Evolutionary conservation across 2,329 filamentous ascomycete genomes (phyloP).

Genomic region (Furcasterigmium furcatum): DNA sequence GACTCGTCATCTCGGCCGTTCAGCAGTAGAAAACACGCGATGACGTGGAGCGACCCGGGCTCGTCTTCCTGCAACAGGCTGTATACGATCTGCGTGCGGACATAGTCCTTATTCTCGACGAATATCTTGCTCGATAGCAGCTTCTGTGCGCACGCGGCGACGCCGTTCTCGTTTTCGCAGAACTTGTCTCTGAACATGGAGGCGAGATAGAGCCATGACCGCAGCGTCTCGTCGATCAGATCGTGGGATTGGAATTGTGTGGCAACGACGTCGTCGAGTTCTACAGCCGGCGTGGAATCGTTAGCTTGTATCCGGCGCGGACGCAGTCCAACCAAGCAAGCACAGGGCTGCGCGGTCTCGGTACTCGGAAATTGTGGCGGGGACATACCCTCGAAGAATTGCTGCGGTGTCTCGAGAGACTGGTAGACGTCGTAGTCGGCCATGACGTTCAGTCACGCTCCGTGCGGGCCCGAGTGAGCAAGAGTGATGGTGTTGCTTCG

Average conservation of each 20-base stretch:
- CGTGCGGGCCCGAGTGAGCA: no score
- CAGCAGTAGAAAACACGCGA: conserved; percentile 79
- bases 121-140: conserved; percentile 77
- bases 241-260: conserved; percentile 49
- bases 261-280: conserved; percentile 43
- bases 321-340: conserved; percentile 3
- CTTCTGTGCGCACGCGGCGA: conserved; percentile 75
- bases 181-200: conserved; percentile 73
- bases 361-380: conserved; percentile 5
- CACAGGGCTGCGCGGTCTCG: no score
- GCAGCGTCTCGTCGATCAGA: conserved; percentile 77
- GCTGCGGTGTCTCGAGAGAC: conserved; percentile 73
- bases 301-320: no score
- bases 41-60: conserved; percentile 71
- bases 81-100: conserved; percentile 89
- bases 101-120: conserved; percentile 72
- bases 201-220: conserved; percentile 78
- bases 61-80: conserved; percentile 90
- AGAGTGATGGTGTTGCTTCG: no score
- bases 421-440: conserved; percentile 65
- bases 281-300: conserved; percentile 25
- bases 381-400: conserved; percentile 80
- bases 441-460: conserved; percentile 31
- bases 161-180: conserved; percentile 72
- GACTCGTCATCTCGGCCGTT: conserved; percentile 77